Evolutionary conservation across 768 basidiomycete species (phyloP).

Genomic region (Russula sp.): DNA sequence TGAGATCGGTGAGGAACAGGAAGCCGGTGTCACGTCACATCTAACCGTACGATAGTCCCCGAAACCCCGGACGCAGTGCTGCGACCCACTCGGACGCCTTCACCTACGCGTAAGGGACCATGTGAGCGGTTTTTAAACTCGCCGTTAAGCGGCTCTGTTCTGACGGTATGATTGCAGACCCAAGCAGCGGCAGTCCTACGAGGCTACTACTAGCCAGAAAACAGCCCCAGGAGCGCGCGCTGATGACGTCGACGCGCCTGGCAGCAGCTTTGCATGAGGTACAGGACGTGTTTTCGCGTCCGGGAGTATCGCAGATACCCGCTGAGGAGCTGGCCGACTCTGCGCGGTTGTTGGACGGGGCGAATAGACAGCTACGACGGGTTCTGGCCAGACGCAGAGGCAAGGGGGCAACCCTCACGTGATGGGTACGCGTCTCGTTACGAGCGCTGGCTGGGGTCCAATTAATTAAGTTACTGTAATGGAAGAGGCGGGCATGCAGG

Average conservation of each 20-base stretch:
- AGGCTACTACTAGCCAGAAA: not conserved
- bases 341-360: not conserved
- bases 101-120: not conserved
- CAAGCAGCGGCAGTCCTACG: not conserved
- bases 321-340: not conserved
- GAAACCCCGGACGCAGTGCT: slow-evolving; percentile 13
- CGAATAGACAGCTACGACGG: not conserved
- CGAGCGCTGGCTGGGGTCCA: no score
- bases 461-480: no score
- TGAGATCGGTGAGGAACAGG: slow-evolving; percentile 9
- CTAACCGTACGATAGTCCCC: slow-evolving; percentile 1
- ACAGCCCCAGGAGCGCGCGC: not conserved
- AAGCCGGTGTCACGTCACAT: no score
- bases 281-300: slow-evolving; percentile 1
- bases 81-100: not conserved
- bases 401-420: not conserved
- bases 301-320: slow-evolving; percentile 7
- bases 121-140: not conserved
- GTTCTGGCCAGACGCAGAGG: not conserved
- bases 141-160: not conserved
- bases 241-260: not conserved
- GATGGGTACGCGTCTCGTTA: not conserved
- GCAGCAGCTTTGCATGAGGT: slow-evolving; percentile 1
- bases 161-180: not conserved
- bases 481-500: no score